phyloP scores from a whole-genome alignment of 2,329 filamentous ascomycete species.

The Fusarium brevicatenulatum region DNA sequence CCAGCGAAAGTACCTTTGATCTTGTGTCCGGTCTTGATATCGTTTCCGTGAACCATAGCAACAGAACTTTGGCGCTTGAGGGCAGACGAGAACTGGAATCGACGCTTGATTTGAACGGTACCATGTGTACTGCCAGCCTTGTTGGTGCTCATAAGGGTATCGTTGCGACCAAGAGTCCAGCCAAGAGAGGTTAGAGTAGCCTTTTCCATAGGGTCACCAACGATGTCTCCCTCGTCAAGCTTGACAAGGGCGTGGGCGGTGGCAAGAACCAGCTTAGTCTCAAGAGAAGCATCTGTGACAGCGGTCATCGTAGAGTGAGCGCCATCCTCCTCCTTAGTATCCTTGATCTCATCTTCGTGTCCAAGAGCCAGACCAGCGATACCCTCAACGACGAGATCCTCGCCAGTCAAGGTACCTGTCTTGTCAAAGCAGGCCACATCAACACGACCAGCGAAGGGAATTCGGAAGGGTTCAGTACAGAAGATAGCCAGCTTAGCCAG shows the following conservation, averaged over 20 bases:
- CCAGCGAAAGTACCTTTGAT: constrained; percentile 88
- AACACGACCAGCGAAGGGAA: constrained; percentile 93
- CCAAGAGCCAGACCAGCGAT: constrained; percentile 88
- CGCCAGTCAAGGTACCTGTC: constrained; percentile 94
- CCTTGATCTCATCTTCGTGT: constrained; percentile 67
- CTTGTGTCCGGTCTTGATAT: constrained; percentile 78
- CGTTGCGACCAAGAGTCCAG: constrained; percentile 92
- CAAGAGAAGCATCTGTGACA: constrained; percentile 75
- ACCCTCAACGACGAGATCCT: constrained; percentile 96
- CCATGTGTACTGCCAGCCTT: constrained; percentile 60
- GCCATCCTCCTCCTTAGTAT: constrained; percentile 77
- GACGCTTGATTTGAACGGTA: constrained; percentile 91
- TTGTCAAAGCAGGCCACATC: constrained; percentile 99
- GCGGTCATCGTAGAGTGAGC: constrained; percentile 82
- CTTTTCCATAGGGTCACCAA: constrained; percentile 99
- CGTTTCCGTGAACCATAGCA: constrained; percentile 79
- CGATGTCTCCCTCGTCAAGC: constrained; percentile 94
- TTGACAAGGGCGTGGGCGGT: constrained; percentile 96
- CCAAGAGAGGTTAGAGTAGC: constrained; percentile 89
- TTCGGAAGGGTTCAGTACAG: constrained; percentile 98
- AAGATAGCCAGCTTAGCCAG: constrained; percentile 97
- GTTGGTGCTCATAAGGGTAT: constrained; percentile 75
- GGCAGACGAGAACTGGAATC: constrained; percentile 97
- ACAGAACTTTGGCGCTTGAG: constrained; percentile 96
- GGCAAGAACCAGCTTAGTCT: constrained; percentile 92